A percentile compares a stretch with the other conserved stretches of the same genome.
These are phyloP conservation scores for Aphanomyces invadans DNA, from an alignment of 352 stramenopile genomes.

Conservation along the genomic window DNA sequence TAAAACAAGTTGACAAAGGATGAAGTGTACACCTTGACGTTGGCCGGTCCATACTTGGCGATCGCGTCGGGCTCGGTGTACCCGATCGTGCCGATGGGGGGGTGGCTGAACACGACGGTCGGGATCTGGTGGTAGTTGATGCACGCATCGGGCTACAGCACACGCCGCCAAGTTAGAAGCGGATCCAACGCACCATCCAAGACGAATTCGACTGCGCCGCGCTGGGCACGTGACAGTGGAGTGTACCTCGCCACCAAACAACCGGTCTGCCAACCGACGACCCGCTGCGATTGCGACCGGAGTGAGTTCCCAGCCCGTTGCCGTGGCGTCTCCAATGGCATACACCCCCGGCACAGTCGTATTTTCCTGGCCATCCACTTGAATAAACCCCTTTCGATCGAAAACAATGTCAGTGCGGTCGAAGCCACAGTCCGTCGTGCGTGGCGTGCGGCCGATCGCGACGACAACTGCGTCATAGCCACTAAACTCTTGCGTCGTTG, in stretches of 20 bases:
- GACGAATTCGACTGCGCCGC: neutral
- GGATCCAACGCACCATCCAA: neutral
- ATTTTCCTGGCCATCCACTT: constrained; percentile 88
- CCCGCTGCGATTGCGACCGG: constrained; percentile 85
- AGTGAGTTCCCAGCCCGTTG: constrained; percentile 78
- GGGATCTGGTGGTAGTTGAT: constrained; percentile 92
- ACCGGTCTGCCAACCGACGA: constrained; percentile 81
- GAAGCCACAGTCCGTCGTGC: constrained; percentile 80
- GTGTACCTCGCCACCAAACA: constrained; percentile 82
- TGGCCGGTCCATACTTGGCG: constrained; percentile 87
- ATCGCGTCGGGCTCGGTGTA: constrained; percentile 90
- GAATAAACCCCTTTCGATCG: constrained; percentile 72
- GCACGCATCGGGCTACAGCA: constrained; percentile 40
- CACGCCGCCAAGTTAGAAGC: too few species aligned
- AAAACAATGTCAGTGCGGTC: constrained; percentile 69
- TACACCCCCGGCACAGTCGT: constrained; percentile 83
- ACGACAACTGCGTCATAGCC: constrained; percentile 56
- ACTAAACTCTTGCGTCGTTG: constrained; percentile 35
- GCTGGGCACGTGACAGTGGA: neutral
- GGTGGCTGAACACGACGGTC: constrained; percentile 96
- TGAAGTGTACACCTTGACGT: constrained; percentile 93
- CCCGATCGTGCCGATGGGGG: constrained; percentile 91
- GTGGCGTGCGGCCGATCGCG: constrained; percentile 80
- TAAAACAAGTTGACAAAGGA: constrained; percentile 96
- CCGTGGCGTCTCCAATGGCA: constrained; percentile 90